Base-by-base conservation (phyloP, 2,329 filamentous ascomycete species). In the Thelonectria blattea region DNA sequence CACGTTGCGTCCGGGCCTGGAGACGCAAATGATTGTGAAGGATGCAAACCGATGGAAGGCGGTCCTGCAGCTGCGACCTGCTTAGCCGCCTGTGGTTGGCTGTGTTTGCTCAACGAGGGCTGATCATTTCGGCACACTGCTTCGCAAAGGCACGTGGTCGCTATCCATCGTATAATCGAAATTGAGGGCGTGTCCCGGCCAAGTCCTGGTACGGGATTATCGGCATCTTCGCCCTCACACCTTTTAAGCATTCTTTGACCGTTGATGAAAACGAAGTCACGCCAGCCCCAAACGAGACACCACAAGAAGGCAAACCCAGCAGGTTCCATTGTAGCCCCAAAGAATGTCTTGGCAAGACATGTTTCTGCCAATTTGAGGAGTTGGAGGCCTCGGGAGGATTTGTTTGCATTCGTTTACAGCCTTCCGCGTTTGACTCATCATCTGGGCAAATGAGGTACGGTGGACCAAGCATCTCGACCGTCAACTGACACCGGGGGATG, bases 131-230 rank as follows among this genome's bases (percentile, higher is more conserved):
- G 65, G 56, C 54, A 56, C 57, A 56, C 55, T 66, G 49, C 51
- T 59, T 43, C 39, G 56, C 46, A 49, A 50, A 65, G 60, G 68
- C 68, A 70, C 67, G 65, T 70, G 68, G 61, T 66, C 63, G 53
- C 56, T 52, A 57, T 51, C 58, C 55, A 54, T 67, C 61, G 63
- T 65, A 69, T 65, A 62, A 61, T 67, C 55, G 61, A 69, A 67
- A 69, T 70, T 70, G 68, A 68, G 67, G 68, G 65, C 63, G 63
- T 70, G 65, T 46, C 60, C 49, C 51, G 64, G 59, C 61, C 56
- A 70, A 67, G 66, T 66, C 69, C 71, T 71, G 68, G 69, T 68
- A 70, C 69, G 69, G 69, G 62, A 68, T 66, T 56, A 58, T 64
- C 69, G 69, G 69, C 69, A 71, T 64, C 54, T 46, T 68, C 49